phyloP scores from a whole-genome alignment of 176 grass and related monocot genomes.

The Otatea glauca region DNA sequence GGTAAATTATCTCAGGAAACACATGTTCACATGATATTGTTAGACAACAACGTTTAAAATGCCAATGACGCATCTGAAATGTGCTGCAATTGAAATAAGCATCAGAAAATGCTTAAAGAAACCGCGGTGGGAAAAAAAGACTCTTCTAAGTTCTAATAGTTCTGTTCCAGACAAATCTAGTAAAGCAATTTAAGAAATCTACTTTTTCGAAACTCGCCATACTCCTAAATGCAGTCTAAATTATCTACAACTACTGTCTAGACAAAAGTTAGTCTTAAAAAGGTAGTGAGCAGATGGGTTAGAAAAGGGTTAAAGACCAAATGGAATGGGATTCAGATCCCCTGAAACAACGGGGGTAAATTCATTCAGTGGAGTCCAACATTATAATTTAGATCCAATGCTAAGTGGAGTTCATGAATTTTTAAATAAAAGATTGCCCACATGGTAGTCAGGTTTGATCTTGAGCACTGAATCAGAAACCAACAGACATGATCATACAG shows the following conservation, averaged over 20 bases:
- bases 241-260: not conserved
- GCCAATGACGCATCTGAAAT: not conserved
- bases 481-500: constrained; percentile 30
- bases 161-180: not conserved
- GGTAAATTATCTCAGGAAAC: not conserved
- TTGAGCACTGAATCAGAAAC: constrained; percentile 7
- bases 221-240: not conserved
- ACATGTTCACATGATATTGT: constrained; percentile 10
- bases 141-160: constrained; percentile 10
- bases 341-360: not conserved
- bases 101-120: constrained; percentile 20
- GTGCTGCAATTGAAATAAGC: not conserved
- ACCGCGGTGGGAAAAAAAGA: not conserved
- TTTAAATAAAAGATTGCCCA: not conserved
- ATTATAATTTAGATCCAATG: constrained; percentile 3
- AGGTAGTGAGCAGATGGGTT: not conserved
- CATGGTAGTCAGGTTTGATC: not conserved
- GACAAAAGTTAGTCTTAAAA: not conserved
- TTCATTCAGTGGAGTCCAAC: constrained; percentile 2
- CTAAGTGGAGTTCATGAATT: not conserved
- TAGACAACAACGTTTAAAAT: not conserved
- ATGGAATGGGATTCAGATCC: constrained; percentile 7
- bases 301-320: not conserved
- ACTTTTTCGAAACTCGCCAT: not conserved
- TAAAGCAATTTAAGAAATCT: not conserved